Percentiles rank a stretch among this genome's conserved stretches.
These are phyloP conservation scores for Pseudocercospora eumusae DNA, from an alignment of 2,329 filamentous ascomycete genomes.

Conservation along the genomic window DNA sequence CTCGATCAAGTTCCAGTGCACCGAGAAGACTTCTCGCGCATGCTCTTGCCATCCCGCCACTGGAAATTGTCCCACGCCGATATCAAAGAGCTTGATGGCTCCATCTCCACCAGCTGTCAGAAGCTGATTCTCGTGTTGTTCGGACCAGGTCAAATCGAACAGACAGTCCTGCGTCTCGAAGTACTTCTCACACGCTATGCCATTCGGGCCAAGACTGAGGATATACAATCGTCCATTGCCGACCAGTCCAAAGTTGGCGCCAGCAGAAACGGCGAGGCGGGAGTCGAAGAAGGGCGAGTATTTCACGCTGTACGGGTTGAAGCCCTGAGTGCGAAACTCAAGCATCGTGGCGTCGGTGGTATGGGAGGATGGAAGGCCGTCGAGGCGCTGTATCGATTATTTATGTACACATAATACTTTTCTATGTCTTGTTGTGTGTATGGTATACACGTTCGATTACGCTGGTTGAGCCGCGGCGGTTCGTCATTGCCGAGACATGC, in stretches of 20 bases:
- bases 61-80: slow-evolving; percentile 77
- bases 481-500: slow-evolving; percentile 1
- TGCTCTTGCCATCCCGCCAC: slow-evolving; percentile 93
- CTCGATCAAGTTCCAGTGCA: slow-evolving; percentile 86
- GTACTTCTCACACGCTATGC: slow-evolving; percentile 80
- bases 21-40: slow-evolving; percentile 86
- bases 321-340: slow-evolving; percentile 89
- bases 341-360: slow-evolving; percentile 64
- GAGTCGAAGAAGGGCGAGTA: slow-evolving; percentile 99
- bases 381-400: neutral
- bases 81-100: slow-evolving; percentile 90
- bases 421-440: neutral
- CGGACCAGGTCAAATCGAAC: slow-evolving; percentile 93
- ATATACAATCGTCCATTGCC: slow-evolving; percentile 91
- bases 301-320: slow-evolving; percentile 94
- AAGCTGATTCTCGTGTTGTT: slow-evolving; percentile 93
- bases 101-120: slow-evolving; percentile 89
- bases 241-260: slow-evolving; percentile 96
- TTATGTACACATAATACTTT: neutral
- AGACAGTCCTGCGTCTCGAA: slow-evolving; percentile 97
- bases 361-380: neutral
- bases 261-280: slow-evolving; percentile 81
- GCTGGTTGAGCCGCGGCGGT: neutral
- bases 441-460: too few relatives aligned
- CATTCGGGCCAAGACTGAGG: slow-evolving; percentile 77